Evolutionary conservation across 768 basidiomycete species (phyloP).

Genomic region (Coprinellus micaceus): DNA sequence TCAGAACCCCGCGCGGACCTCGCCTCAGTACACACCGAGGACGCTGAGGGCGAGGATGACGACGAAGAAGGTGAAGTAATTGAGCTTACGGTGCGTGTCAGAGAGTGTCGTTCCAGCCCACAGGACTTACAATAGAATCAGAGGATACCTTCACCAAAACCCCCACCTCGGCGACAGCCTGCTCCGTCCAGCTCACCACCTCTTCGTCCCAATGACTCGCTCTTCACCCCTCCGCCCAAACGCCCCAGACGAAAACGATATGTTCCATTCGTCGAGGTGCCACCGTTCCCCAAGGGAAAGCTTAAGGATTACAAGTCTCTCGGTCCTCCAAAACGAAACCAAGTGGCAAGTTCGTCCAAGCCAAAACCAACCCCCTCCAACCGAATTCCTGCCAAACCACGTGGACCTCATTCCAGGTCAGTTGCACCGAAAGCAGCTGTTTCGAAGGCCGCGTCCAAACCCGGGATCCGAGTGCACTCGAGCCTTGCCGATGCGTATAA

Average conservation of each 20-base stretch:
- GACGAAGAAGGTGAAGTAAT: not conserved
- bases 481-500: not conserved
- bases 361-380: not conserved
- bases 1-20: not conserved
- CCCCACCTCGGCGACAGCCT: no score
- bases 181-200: not conserved
- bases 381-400: not conserved
- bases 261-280: not conserved
- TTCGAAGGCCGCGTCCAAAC: not conserved
- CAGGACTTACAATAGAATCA: no score
- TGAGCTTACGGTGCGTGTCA: not conserved
- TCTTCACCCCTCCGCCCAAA: not conserved
- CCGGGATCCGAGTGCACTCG: not conserved
- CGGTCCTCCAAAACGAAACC: not conserved
- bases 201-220: not conserved
- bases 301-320: not conserved
- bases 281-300: not conserved
- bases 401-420: not conserved
- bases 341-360: not conserved
- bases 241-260: not conserved
- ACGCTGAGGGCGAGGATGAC: constrained; percentile 1
- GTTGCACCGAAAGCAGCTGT: not conserved
- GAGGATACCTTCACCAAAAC: no score
- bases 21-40: not conserved
- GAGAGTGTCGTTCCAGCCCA: not conserved